Evolutionary conservation across 2,329 filamentous ascomycete species (phyloP).

Genomic region (Penicillium palitans): DNA sequence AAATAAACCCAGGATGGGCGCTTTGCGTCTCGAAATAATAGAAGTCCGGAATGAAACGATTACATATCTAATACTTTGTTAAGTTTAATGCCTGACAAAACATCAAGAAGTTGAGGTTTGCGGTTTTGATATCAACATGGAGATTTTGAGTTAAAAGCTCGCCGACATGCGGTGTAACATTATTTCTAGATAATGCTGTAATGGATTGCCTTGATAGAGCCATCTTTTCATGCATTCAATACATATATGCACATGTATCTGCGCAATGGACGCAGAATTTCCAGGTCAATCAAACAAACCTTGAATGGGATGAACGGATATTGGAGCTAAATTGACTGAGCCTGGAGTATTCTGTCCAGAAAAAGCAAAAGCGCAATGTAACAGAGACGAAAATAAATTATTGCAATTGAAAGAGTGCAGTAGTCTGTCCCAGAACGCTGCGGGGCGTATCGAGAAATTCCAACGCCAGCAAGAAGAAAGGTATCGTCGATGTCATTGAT

Average conservation of each 20-base stretch:
- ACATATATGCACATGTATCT: background rate
- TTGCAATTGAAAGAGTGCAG: conserved; percentile 7
- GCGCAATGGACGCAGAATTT: background rate
- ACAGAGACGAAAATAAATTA: background rate
- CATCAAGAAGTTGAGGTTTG: background rate
- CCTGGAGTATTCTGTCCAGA: background rate
- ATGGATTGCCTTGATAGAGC: background rate
- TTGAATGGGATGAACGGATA: background rate
- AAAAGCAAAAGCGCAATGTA: background rate
- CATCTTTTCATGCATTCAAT: background rate
- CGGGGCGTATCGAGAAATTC: conserved; percentile 10
- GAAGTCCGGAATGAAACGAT: no score
- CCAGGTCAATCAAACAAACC: conserved; percentile 1
- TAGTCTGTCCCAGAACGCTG: conserved; percentile 6
- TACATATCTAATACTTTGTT: no score
- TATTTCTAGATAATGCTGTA: background rate
- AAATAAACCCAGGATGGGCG: background rate
- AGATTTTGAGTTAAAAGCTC: background rate
- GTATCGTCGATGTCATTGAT: conserved; percentile 28
- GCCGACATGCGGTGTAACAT: background rate
- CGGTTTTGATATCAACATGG: background rate
- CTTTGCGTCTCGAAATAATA: no score
- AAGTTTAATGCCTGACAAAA: background rate
- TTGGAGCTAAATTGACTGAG: background rate
- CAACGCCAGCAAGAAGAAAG: conserved; percentile 25